A percentile compares a stretch with the other conserved stretches of the same genome.
Conservation (phyloP, 2,329 filamentous ascomycete species). For the Colletotrichum lini region DNA sequence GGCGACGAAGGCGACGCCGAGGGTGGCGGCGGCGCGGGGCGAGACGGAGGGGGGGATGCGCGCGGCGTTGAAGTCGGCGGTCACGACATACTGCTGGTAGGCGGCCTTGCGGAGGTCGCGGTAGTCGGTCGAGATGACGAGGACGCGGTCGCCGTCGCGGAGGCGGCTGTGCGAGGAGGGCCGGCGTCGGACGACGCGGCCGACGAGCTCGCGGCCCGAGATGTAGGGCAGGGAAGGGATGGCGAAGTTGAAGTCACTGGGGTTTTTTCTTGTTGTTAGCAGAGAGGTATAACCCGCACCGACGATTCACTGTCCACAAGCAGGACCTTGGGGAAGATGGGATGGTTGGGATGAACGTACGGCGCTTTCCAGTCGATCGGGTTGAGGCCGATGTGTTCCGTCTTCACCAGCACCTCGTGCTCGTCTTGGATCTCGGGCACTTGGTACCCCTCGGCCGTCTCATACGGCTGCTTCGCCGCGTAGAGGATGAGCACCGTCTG, state of each 20-base stretch:
- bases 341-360: conserved; percentile 58
- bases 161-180: conserved; percentile 56
- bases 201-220: conserved; percentile 78
- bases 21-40: conserved; percentile 70
- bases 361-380: conserved; percentile 84
- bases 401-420: conserved; percentile 73
- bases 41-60: conserved; percentile 69
- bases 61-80: conserved; percentile 75
- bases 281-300: neutral
- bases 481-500: conserved; percentile 67
- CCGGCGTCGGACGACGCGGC: conserved; percentile 65
- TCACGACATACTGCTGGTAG: conserved; percentile 79
- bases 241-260: conserved; percentile 78
- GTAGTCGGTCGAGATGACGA: conserved; percentile 82
- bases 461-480: conserved; percentile 64
- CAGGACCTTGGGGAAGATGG: neutral
- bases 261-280: neutral
- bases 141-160: conserved; percentile 68
- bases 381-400: conserved; percentile 78
- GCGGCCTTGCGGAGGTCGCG: conserved; percentile 79
- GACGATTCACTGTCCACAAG: too few relatives aligned
- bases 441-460: conserved; percentile 58
- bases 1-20: conserved; percentile 81
- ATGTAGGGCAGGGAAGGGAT: conserved; percentile 78
- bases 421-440: conserved; percentile 58